These are phyloP conservation scores for Tolypocladium tropicale DNA, from an alignment of 2,329 filamentous ascomycete species.

Conservation along the genomic window DNA sequence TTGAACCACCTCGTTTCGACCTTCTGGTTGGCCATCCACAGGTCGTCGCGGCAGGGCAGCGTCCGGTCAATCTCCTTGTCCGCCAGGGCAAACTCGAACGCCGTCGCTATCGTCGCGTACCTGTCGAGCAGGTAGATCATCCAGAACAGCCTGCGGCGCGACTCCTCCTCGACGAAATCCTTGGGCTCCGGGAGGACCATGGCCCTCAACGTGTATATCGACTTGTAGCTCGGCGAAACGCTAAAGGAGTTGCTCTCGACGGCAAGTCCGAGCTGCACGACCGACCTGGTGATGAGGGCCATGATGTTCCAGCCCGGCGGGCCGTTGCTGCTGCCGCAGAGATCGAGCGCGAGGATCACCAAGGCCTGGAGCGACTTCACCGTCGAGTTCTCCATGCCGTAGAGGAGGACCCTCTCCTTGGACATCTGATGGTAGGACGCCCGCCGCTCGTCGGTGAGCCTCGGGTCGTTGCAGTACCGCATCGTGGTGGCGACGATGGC, in stretches of 20 bases:
- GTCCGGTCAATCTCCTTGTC: constrained; percentile 84
- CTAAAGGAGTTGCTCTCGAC: constrained; percentile 74
- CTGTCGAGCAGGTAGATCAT: constrained; percentile 87
- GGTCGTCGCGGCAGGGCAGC: constrained; percentile 76
- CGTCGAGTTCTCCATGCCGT: constrained; percentile 81
- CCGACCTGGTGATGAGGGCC: constrained; percentile 77
- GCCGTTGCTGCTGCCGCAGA: constrained; percentile 79
- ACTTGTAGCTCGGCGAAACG: constrained; percentile 68
- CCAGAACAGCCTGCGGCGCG: constrained; percentile 78
- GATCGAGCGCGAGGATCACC: constrained; percentile 75
- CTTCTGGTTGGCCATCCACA: constrained; percentile 73
- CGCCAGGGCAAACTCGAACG: constrained; percentile 83
- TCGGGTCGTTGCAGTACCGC: constrained; percentile 67
- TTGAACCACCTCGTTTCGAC: constrained; percentile 81
- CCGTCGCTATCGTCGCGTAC: constrained; percentile 82
- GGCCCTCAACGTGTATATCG: constrained; percentile 80
- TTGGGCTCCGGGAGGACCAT: constrained; percentile 75
- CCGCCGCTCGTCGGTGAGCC: constrained; percentile 63
- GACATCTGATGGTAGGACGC: constrained; percentile 69
- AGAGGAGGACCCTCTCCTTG: constrained; percentile 78
- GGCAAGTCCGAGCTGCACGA: constrained; percentile 77
- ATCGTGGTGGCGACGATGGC: constrained; percentile 84
- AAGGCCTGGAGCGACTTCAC: constrained; percentile 81
- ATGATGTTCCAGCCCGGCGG: constrained; percentile 89
- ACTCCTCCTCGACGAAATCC: constrained; percentile 85